Base-by-base conservation (phyloP, 768 basidiomycete species). In the Pleurotus sapidus region DNA sequence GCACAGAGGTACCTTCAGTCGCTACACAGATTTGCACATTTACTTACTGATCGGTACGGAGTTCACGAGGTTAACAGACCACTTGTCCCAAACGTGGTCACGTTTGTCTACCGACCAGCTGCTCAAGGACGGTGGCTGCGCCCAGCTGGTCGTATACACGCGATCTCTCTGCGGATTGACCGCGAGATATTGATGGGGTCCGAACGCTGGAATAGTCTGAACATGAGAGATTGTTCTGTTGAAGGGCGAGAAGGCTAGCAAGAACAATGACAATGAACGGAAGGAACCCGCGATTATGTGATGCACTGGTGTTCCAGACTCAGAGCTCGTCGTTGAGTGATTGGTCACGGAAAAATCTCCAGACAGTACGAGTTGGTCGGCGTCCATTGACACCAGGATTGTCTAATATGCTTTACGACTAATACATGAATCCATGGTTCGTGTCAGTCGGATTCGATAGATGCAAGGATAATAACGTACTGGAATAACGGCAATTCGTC, bases 181-280 rank as follows among this genome's bases (percentile, higher is more conserved):
- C 0, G 75, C 74, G 3, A 84, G 67, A 63, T 82, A 82, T 53
- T 82, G 81, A 59, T 84, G 80, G 0, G 82, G 81, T 7, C 80
- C 80, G 61, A 73, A 77, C 0, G 73, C 79, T 57, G 72, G 70
- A 20, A 81, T 63, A 1, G 72, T 74, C 58, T 77, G 72, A 0
- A 79, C 66, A 34, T 77, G 70, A 5, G 70, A 65, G 24, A 83
- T 66, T 0, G 74, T 70, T 4, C 72, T 67, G 37, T 72, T 70
- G 0, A 68, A 57, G 0, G 81, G 77, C 2, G 74, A 76, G 63
- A 83, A 82, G 2, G 77, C 78, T 12, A 82, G 72, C 8, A 84
- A 67, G 61, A 76, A 79, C 34, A 82, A 70, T 0, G 82, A 81
- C 0, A 81, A 48, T 0, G 82, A 81, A 30, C 77, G 76, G 63